Conservation (phyloP, 495 filamentous ascomycete species). For the Aspergillus taichungensis region DNA sequence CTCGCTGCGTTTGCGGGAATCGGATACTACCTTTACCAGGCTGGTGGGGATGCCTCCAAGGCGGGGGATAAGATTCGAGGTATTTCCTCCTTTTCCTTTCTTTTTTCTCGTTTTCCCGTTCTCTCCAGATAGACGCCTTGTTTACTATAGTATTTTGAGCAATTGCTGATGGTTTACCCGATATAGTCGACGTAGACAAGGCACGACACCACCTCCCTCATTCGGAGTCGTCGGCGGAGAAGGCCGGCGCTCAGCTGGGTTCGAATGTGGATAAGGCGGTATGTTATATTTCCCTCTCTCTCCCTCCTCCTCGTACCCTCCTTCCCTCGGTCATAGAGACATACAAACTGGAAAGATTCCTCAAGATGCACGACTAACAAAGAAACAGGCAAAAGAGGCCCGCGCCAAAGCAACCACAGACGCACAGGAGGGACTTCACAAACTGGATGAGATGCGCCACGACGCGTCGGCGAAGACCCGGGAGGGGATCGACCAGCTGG, state of each 20-base stretch:
- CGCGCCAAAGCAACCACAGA: slow-evolving; percentile 41
- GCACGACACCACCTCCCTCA: slow-evolving; percentile 46
- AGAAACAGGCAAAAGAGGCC: slow-evolving; percentile 50
- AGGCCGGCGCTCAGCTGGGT: slow-evolving; percentile 41
- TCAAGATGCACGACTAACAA: background rate
- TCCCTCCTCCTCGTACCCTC: background rate
- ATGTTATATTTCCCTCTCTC: slow-evolving; percentile 13
- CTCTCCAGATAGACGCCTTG: background rate
- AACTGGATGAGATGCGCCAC: slow-evolving; percentile 53
- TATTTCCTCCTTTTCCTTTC: slow-evolving; percentile 29
- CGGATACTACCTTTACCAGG: slow-evolving; percentile 87
- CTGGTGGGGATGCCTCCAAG: slow-evolving; percentile 71
- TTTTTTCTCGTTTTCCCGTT: background rate
- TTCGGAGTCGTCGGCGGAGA: slow-evolving; percentile 46
- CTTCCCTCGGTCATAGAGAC: background rate
- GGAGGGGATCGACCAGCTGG: slow-evolving; percentile 41
- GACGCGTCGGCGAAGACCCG: slow-evolving; percentile 29
- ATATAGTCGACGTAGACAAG: slow-evolving; percentile 52
- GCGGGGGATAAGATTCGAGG: slow-evolving; percentile 79
- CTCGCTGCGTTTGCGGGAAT: slow-evolving; percentile 54
- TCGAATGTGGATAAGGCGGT: slow-evolving; percentile 49
- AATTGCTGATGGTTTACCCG: slow-evolving; percentile 6
- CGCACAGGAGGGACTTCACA: slow-evolving; percentile 53
- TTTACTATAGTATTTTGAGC: background rate
- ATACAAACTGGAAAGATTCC: slow-evolving; percentile 3